Evolutionary conservation across 768 basidiomycete species (phyloP), one percentile per base, ranked within the genome.

Genomic region (Termitomyces eurrhizus): DNA sequence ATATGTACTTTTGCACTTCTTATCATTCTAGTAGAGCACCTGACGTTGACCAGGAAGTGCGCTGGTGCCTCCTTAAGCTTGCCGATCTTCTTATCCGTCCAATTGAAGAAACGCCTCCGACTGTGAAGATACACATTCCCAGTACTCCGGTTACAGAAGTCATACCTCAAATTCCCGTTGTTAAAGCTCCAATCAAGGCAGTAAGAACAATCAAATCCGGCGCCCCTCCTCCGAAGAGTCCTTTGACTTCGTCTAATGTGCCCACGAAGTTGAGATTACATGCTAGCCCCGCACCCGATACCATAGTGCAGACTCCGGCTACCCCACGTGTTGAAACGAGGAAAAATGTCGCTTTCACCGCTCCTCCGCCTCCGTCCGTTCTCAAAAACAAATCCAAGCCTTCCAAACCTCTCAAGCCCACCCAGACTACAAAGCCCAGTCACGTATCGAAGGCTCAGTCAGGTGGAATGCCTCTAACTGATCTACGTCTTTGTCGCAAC

Each of bases 11-110:
- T 26, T 1, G 16, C 57, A 56, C 8, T 53, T 53, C 53, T 62
- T 9, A 68, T 58, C 8, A 57, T 26, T 37, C 24, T 37, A 4
- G 7, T 61, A 95, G 93, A 36, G 83, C 87, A 36, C 80, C 88
- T 0, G 86, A 89, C 61, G 80, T 86, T 57, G 94, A 97, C 71
- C 82, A 92, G 67, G 92, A 96, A 75, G 90, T 95, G 44, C 88
- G 95, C 50, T 92, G 93, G 86, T 92, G 89, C 64, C 76, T 96
- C 52, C 79, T 98, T 67, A 98, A 98, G 73, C 77, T 97, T 26
- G 93, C 92, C 6, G 96, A 98, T 67, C 80, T 96, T 21, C 82
- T 94, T 46, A 88, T 95, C 65, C 86, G 88, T 55, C 90, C 92
- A 26, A 78, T 86, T 3, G 87, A 92, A 60, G 96, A 98, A 73